A percentile compares a stretch with the other conserved stretches of the same genome.
Conservation (phyloP, 1,284 basidiomycete species). For the Quambalaria eucalypti region DNA sequence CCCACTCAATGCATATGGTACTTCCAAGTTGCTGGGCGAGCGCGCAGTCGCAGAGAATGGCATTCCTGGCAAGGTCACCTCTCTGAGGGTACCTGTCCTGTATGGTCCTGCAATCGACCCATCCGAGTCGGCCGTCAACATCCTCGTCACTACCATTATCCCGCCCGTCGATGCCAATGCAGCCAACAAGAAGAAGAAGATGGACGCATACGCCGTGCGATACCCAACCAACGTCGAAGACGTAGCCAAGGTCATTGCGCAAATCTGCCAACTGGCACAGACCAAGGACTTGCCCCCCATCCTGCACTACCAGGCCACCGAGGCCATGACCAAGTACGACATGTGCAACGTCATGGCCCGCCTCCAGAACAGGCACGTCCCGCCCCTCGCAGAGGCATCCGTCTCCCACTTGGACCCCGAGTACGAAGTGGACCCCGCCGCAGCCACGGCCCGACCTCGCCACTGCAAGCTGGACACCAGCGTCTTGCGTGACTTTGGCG, state of each 20-base stretch:
- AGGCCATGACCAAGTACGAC: constrained; percentile 52
- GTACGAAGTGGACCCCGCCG: constrained; percentile 35
- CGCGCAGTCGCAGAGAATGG: constrained; percentile 40
- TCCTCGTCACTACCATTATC: constrained; percentile 30
- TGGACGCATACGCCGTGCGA: constrained; percentile 48
- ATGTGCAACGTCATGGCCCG: constrained; percentile 46
- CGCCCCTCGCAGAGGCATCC: constrained; percentile 12
- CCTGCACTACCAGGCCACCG: constrained; percentile 50
- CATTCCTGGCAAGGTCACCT: constrained; percentile 29
- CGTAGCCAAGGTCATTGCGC: constrained; percentile 48
- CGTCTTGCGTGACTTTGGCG: constrained; percentile 22
- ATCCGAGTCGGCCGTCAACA: constrained; percentile 42
- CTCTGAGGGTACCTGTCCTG: constrained; percentile 49
- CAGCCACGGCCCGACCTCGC: constrained; percentile 33
- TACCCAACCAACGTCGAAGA: constrained; percentile 52
- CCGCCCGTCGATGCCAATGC: constrained; percentile 7
- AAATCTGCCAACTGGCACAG: constrained; percentile 8
- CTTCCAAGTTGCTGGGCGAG: constrained; percentile 40
- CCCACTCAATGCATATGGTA: constrained; percentile 52
- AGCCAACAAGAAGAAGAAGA: constrained; percentile 15
- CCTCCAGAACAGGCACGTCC: constrained; percentile 3
- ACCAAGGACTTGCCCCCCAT: constrained; percentile 23
- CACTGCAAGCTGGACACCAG: constrained; percentile 39
- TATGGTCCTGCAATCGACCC: not conserved
- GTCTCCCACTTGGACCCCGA: constrained; percentile 34